phyloP scores from a whole-genome alignment of 2,329 filamentous ascomycete species.

The Falciphora oryzae region DNA sequence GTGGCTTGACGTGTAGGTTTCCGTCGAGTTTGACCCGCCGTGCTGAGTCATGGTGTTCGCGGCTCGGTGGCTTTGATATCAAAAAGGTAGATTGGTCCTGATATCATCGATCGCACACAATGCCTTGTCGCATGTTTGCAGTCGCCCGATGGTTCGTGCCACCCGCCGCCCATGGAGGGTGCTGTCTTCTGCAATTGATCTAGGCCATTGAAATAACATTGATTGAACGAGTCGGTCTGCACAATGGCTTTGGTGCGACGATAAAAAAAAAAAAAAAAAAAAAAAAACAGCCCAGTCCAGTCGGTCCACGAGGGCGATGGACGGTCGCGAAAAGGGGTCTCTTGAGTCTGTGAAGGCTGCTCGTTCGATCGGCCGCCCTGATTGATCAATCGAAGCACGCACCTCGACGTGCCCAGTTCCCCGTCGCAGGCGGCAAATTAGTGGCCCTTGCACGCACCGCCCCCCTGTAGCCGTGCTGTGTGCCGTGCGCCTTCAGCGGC shows the following conservation, averaged over 20 bases:
- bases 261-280: background rate
- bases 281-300: background rate
- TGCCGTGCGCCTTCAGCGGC: conserved; percentile 3
- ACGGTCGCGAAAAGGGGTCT: background rate
- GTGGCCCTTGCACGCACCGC: background rate
- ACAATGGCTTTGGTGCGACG: background rate
- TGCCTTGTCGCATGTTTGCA: background rate
- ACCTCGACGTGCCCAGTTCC: background rate
- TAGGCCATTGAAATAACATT: too few species aligned
- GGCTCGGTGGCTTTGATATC: background rate
- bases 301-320: background rate
- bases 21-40: background rate
- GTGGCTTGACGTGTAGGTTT: background rate
- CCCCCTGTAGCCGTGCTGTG: conserved; percentile 4
- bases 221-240: background rate
- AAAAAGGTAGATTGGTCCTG: background rate
- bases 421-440: conserved; percentile 2
- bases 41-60: too few species aligned
- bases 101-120: background rate
- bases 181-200: background rate
- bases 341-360: too few species aligned
- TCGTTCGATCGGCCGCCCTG: background rate
- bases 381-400: conserved; percentile 1
- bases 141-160: too few species aligned
- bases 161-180: too few species aligned